Evolutionary conservation across 805 yeast species (phyloP).

Genomic region (Suhomyces vadensis): DNA sequence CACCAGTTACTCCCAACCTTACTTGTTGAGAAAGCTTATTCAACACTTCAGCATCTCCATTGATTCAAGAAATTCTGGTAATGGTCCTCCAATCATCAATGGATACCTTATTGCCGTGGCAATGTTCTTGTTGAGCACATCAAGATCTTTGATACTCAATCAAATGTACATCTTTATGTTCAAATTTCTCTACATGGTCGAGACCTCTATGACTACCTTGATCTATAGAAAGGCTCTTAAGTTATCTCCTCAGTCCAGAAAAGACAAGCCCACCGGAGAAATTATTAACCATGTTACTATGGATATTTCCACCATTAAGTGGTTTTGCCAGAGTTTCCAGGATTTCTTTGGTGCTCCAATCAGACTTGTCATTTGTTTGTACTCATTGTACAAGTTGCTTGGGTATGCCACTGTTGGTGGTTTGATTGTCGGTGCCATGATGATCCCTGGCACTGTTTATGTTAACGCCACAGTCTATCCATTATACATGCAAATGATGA

Average conservation of each 20-base stretch:
- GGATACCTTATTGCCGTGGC: slow-evolving; percentile 26
- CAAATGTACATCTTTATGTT: slow-evolving; percentile 17
- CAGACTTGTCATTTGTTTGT: slow-evolving; percentile 25
- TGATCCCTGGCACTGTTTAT: slow-evolving; percentile 33
- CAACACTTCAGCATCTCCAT: slow-evolving; percentile 22
- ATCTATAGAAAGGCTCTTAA: slow-evolving; percentile 30
- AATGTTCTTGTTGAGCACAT: slow-evolving; percentile 28
- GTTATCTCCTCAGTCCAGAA: slow-evolving; percentile 34
- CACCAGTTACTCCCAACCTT: slow-evolving; percentile 28
- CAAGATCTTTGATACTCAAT: slow-evolving; percentile 25
- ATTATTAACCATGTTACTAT: slow-evolving; percentile 34
- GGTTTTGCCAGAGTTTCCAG: slow-evolving; percentile 18
- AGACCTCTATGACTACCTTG: slow-evolving; percentile 24
- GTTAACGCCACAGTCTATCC: slow-evolving; percentile 27
- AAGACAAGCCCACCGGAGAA: slow-evolving; percentile 34
- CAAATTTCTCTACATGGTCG: slow-evolving; percentile 17
- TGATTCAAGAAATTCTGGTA: background rate
- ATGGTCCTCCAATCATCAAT: slow-evolving; percentile 24
- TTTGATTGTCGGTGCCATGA: slow-evolving; percentile 28
- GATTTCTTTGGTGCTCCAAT: slow-evolving; percentile 26
- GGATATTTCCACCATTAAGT: slow-evolving; percentile 23
- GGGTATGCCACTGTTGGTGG: slow-evolving; percentile 42
- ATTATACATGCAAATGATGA: slow-evolving; percentile 29
- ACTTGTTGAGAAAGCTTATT: slow-evolving; percentile 31
- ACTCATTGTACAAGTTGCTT: slow-evolving; percentile 34